Conservation (phyloP, 768 basidiomycete genomes). For the Hericium erinaceus region DNA sequence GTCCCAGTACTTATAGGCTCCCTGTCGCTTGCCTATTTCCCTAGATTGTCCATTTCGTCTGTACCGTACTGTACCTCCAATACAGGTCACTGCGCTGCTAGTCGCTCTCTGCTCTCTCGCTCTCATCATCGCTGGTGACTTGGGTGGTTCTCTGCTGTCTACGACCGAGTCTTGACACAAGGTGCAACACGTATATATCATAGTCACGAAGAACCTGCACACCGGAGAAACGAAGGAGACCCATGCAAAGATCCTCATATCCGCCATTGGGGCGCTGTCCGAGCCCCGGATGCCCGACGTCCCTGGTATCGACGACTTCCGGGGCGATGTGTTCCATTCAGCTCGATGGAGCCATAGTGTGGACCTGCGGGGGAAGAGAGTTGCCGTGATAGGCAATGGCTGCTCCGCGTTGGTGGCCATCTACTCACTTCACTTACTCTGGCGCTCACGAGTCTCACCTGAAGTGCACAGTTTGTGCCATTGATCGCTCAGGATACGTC, state of each 20-base stretch:
- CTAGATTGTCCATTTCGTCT: too few relatives aligned
- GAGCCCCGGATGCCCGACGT: background rate
- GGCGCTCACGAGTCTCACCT: background rate
- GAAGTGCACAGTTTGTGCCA: conserved; percentile 22
- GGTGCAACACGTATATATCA: background rate
- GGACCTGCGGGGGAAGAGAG: conserved; percentile 17
- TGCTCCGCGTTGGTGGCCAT: conserved; percentile 14
- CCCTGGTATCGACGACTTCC: background rate
- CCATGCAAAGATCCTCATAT: background rate
- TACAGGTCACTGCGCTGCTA: too few relatives aligned
- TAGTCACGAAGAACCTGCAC: background rate
- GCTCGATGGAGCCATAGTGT: conserved; percentile 20
- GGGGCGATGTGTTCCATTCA: conserved; percentile 20
- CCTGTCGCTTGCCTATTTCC: too few relatives aligned
- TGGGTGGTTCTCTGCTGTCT: too few relatives aligned
- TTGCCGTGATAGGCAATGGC: conserved; percentile 26
- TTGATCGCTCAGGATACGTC: conserved; percentile 15
- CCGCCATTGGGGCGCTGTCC: background rate
- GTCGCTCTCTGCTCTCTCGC: too few relatives aligned
- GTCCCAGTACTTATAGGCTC: too few relatives aligned
- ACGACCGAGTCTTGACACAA: too few relatives aligned
- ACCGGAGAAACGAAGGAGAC: background rate
- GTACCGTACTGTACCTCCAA: too few relatives aligned
- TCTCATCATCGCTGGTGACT: too few relatives aligned
- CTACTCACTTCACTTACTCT: background rate